These are phyloP conservation scores for Glaciozyma antarctica DNA, from an alignment of 768 basidiomycete genomes.

Conservation along the genomic window DNA sequence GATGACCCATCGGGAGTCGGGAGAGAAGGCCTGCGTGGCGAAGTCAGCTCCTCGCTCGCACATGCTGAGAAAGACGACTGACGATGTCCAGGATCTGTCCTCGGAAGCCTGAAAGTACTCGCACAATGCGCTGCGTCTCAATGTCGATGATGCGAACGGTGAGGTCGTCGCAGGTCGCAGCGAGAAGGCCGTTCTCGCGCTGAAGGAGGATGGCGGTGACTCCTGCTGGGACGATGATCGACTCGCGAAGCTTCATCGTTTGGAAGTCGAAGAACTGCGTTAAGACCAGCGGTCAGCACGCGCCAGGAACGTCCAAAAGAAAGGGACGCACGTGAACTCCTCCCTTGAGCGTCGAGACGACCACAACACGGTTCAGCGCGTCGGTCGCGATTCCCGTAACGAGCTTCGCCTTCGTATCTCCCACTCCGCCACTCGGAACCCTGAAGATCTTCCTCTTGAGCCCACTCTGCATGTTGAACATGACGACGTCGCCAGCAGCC, in stretches of 20 bases:
- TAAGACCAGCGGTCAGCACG: not conserved
- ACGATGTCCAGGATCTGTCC: conserved; percentile 84
- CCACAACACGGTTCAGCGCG: conserved; percentile 65
- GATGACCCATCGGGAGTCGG: conserved; percentile 89
- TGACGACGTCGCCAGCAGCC: conserved; percentile 64
- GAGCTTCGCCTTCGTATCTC: conserved; percentile 46
- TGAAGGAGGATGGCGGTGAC: conserved; percentile 66
- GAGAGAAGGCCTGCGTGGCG: conserved; percentile 68
- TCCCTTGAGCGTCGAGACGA: conserved; percentile 81
- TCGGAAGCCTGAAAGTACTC: conserved; percentile 75
- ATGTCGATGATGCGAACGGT: conserved; percentile 78
- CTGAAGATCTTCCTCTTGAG: conserved; percentile 65
- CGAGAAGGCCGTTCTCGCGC: conserved; percentile 73
- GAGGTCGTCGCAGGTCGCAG: conserved; percentile 75
- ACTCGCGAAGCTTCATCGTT: conserved; percentile 61
- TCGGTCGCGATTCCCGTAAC: conserved; percentile 80
- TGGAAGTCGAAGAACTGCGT: conserved; percentile 93
- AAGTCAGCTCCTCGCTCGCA: not conserved
- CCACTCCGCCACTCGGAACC: conserved; percentile 33
- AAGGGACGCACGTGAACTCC: conserved; percentile 62
- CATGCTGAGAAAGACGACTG: conserved; percentile 35
- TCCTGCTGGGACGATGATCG: conserved; percentile 57
- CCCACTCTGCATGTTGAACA: conserved; percentile 98
- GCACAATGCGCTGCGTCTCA: conserved; percentile 75
- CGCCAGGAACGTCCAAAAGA: not conserved